Conservation (phyloP, 1,284 basidiomycete species). For the Fomitiporia mediterranea region DNA sequence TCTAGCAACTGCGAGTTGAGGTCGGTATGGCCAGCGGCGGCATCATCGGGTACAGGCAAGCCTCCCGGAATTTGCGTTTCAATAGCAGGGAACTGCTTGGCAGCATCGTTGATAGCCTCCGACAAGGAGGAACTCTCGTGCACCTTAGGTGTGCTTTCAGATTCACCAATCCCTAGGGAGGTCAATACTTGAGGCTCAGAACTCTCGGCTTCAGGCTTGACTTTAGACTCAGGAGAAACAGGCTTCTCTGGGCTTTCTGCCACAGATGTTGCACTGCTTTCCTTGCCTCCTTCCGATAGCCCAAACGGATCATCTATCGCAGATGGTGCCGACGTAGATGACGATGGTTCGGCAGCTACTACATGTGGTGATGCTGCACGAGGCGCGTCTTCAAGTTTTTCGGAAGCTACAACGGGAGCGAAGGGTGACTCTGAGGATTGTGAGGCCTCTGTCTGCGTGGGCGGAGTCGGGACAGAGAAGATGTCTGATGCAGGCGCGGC, state of each 20-base stretch:
- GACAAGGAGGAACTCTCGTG: conserved; percentile 21
- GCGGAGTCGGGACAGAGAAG: conserved; percentile 31
- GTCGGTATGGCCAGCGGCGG: conserved; percentile 11
- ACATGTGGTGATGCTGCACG: conserved; percentile 3
- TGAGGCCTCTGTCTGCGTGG: conserved; percentile 6
- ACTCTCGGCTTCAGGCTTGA: background rate
- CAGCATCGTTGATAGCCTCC: conserved; percentile 20
- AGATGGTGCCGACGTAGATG: conserved; percentile 11
- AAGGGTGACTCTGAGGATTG: conserved; percentile 7
- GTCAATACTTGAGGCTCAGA: background rate
- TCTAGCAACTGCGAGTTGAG: conserved; percentile 44
- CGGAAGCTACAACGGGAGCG: conserved; percentile 10
- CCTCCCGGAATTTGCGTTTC: conserved; percentile 29
- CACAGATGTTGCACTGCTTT: conserved; percentile 22
- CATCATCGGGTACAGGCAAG: conserved; percentile 10
- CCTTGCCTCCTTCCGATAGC: conserved; percentile 33
- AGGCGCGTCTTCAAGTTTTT: conserved; percentile 7
- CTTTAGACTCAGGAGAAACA: conserved; percentile 24
- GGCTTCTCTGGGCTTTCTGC: conserved; percentile 16
- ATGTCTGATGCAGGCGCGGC: conserved; percentile 39
- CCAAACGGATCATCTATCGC: conserved; percentile 50
- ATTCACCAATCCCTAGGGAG: background rate
- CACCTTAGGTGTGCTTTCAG: background rate
- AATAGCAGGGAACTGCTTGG: conserved; percentile 42
- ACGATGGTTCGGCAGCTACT: conserved; percentile 15